Percentiles rank a stretch among this genome's conserved stretches.
Evolutionary conservation across 1,284 basidiomycete genomes (phyloP).

Genomic region (Rhizoctonia solani): DNA sequence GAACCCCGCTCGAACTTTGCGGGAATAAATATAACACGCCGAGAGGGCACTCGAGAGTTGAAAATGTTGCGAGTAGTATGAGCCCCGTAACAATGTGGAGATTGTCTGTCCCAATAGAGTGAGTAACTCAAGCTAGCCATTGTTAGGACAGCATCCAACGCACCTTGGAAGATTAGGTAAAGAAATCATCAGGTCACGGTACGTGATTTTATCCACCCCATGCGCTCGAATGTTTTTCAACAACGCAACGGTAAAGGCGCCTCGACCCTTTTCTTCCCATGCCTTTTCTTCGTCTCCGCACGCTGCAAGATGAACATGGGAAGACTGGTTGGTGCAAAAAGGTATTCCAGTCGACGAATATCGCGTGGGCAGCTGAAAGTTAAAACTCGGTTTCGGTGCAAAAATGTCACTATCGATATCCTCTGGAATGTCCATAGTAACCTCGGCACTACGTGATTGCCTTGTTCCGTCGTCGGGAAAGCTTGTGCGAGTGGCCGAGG

Average conservation of each 20-base stretch:
- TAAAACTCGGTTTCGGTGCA: too few species aligned
- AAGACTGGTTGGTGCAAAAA: constrained; percentile 15
- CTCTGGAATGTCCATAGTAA: neutral
- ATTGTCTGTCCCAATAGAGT: constrained; percentile 47
- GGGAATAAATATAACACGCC: constrained; percentile 53
- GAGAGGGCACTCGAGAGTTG: constrained; percentile 56
- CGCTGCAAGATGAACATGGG: constrained; percentile 22
- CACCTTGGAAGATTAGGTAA: constrained; percentile 37
- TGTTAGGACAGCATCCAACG: too few species aligned
- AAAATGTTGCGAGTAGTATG: constrained; percentile 57
- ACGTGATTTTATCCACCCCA: constrained; percentile 59
- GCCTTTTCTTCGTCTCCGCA: constrained; percentile 19
- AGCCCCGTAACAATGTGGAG: constrained; percentile 56
- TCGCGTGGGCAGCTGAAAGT: too few species aligned
- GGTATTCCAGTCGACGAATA: too few species aligned
- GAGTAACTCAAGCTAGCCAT: neutral
- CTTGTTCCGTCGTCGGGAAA: neutral
- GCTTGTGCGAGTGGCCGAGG: constrained; percentile 2
- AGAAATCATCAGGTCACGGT: constrained; percentile 51
- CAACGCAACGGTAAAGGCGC: constrained; percentile 60
- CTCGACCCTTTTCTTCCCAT: constrained; percentile 45
- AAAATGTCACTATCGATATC: constrained; percentile 17
- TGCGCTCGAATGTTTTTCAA: constrained; percentile 53
- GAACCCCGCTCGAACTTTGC: constrained; percentile 46
- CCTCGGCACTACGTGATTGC: constrained; percentile 1